A percentile compares a stretch with the other conserved stretches of the same genome.
Evolutionary conservation across 139 green algal species (phyloP).

Genomic region (Chlorella sp.): DNA sequence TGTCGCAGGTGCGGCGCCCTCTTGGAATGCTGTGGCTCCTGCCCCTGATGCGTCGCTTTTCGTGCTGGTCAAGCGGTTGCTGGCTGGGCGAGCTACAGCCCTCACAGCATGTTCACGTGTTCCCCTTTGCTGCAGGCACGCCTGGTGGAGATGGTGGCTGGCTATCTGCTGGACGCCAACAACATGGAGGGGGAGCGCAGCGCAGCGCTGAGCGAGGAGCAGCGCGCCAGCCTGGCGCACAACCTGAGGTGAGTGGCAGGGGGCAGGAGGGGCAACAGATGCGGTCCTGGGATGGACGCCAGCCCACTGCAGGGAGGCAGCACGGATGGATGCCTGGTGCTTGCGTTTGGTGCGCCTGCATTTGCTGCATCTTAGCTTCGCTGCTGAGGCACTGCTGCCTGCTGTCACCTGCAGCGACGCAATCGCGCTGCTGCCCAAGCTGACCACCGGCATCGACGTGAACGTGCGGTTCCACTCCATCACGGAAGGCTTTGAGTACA

Average conservation of each 20-base stretch:
- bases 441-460: constrained; percentile 95
- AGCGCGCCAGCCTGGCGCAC: constrained; percentile 69
- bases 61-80: too few relatives aligned
- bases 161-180: constrained; percentile 78
- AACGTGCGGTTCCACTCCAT: constrained; percentile 86
- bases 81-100: too few relatives aligned
- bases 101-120: too few relatives aligned
- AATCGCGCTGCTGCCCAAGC: constrained; percentile 76
- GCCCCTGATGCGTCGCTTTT: too few relatives aligned
- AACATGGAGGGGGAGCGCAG: constrained; percentile 20
- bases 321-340: too few relatives aligned
- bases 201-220: constrained; percentile 36
- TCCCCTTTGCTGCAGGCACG: constrained; percentile 50
- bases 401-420: constrained; percentile 57
- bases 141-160: constrained; percentile 80
- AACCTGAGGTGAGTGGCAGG: constrained; percentile 49
- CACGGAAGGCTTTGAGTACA: constrained; percentile 60
- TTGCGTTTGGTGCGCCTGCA: too few relatives aligned
- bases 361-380: too few relatives aligned
- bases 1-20: constrained; percentile 47
- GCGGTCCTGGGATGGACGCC: too few relatives aligned
- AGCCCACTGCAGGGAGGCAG: too few relatives aligned
- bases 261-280: too few relatives aligned
- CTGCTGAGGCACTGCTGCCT: neutral
- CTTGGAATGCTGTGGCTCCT: neutral